Evolutionary conservation across 768 basidiomycete genomes (phyloP), one percentile per base, ranked within the genome.

Genomic region (Tricholoma hemisulphureum): DNA sequence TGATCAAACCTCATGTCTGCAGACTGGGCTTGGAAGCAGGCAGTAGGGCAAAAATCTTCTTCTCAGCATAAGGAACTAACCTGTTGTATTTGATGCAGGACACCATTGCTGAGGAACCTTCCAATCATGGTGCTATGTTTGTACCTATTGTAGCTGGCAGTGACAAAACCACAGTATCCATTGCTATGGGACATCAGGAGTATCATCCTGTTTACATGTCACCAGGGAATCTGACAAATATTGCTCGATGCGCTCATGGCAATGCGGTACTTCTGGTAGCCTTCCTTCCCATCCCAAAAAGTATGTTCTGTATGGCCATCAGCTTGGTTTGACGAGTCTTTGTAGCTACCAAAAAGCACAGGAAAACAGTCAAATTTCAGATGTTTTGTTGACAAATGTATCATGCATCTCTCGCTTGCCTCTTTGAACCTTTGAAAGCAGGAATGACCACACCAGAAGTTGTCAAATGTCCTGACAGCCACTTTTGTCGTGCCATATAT

Each of bases 221-320:
- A n/a, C n/a, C n/a, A n/a, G n/a, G n/a, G n/a, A n/a, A n/a, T 23
- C 65, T 77, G 2, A 55, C 60, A 1, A 73, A 75, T 55, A 61
- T 50, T n/a, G 68, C 67, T 0, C 65, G 69, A 0, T 67, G 71
- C 4, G 65, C 57, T 0, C 74, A 76, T 56, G 58, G 68, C 0
- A 66, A 62, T 48, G 63, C 57, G 5, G 66, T 76, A 0, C 21
- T 70, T 2, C 71, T 70, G 0, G 49, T 68, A 3, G 73, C 66
- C 9, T 74, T 77, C 51, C 61, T 76, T 11, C 64, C 73, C 0
- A 77, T 76, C 24, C 69, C 73, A 4, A 76, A 76, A 59, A 60
- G 74, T 75, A 24, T 24, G 51, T 34, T 43, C 61, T n/a, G 69
- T 52, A 34, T 52, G 18, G 32, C 2, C 24, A 16, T 37, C 23